Base-by-base conservation (phyloP, 371 early-diverging fungal species). In the Actinomucor elegans region DNA sequence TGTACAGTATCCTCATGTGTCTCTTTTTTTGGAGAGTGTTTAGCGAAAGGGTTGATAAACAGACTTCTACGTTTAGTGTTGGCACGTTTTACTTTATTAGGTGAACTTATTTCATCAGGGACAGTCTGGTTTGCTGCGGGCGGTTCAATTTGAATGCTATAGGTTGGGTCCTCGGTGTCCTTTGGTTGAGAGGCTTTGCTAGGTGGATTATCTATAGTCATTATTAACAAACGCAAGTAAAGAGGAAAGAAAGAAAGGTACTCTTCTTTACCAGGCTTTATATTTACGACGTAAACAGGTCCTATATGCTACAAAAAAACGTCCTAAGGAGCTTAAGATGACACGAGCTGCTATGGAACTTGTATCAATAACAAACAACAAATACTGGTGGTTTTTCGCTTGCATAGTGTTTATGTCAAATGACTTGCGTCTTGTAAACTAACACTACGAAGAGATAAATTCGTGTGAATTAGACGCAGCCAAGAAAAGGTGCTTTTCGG, bases 91-190 rank as follows among this genome's bases (percentile, higher is more conserved):
- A 48, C 60, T 24, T 57, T 57, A 36, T 48, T 17, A 9, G 52
- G 21, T 18, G 27, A 21, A 43, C 28, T 21, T 29, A 28, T 27
- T 23, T 53, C 23, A 35, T 52, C 53, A 17, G 34, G 31, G 31
- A 11, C 23, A 17, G 14, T 37, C 2, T 31, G 40, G 10, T 41
- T 31, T 5, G 40, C 23, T 8, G 42, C 20, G 23, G 48, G 33
- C 17, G 48, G 41, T 11, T 55, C 55, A 17, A 55, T 37, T 32
- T 55, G 55, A n/a, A 35, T 55, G 23, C 24, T 40, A 3, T 48
- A 44, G 10, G 40, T 40, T 29, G 51, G 51, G 21, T 50, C 50
- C 14, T 34, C 31, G 6, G 45, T 36, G 12, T 36, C 5, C 5
- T 34, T 38, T 38, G 17, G 23, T 1, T 5, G 11, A 28, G 17